Conservation (phyloP, 2,329 filamentous ascomycete species). For the Waltergamsia citrina region DNA sequence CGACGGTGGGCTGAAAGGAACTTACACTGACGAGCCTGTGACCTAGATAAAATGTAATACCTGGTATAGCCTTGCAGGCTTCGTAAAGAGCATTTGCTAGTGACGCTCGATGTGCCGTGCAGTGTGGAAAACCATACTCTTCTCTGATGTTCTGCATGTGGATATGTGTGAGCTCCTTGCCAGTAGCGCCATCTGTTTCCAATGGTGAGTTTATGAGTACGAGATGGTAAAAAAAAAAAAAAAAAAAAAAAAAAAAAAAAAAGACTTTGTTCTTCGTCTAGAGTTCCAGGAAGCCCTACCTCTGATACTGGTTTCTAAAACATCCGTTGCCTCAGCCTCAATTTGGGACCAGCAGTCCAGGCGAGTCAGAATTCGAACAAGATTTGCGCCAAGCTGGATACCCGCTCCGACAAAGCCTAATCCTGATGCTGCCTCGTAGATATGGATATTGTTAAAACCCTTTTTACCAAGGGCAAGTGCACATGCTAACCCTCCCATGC, state of each 20-base stretch:
- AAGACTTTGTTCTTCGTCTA: no score
- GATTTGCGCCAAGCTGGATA: conserved; percentile 75
- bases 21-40: conserved; percentile 44
- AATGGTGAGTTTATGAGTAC: neutral
- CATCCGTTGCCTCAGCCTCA: conserved; percentile 58
- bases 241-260: no score
- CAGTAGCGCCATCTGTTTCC: conserved; percentile 50
- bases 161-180: conserved; percentile 62
- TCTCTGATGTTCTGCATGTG: conserved; percentile 56
- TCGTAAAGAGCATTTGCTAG: conserved; percentile 61
- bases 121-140: conserved; percentile 67
- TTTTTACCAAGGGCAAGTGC: conserved; percentile 67
- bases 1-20: conserved; percentile 49
- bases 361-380: conserved; percentile 65
- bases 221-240: no score
- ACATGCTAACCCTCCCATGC: conserved; percentile 69
- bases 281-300: conserved; percentile 28
- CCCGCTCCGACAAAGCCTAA: conserved; percentile 77
- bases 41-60: conserved; percentile 61
- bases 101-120: conserved; percentile 68
- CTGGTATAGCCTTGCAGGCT: conserved; percentile 53
- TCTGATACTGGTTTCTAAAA: conserved; percentile 64
- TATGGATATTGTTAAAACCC: conserved; percentile 63
- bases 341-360: conserved; percentile 68
- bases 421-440: conserved; percentile 64